These are phyloP conservation scores for Hondaea fermentalgiana DNA, from an alignment of 108 stramenopile genomes.

Conservation along the genomic window DNA sequence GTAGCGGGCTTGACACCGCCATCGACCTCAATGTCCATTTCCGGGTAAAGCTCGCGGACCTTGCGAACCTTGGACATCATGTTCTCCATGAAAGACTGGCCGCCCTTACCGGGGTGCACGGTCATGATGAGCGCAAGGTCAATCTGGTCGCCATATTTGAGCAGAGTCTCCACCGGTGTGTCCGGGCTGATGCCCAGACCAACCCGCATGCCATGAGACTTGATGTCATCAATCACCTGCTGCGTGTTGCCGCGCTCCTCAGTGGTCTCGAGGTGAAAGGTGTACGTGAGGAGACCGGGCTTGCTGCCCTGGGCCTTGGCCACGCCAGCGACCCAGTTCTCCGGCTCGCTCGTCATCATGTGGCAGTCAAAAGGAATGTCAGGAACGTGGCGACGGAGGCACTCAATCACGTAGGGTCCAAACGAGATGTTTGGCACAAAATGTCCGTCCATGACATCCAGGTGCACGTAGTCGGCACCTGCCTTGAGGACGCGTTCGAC, in stretches of 20 bases:
- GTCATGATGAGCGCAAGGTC: constrained; percentile 81
- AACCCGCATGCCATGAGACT: constrained; percentile 63
- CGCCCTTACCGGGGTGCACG: constrained; percentile 79
- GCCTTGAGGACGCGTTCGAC: constrained; percentile 54
- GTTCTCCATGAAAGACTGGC: constrained; percentile 71
- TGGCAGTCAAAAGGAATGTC: constrained; percentile 69
- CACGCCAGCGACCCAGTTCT: constrained; percentile 71
- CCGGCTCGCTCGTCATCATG: constrained; percentile 77
- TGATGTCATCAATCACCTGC: constrained; percentile 58
- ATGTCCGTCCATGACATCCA: constrained; percentile 73
- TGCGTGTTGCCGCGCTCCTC: constrained; percentile 47
- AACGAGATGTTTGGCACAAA: constrained; percentile 69
- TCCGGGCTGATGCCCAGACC: constrained; percentile 71
- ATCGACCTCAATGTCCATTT: constrained; percentile 75
- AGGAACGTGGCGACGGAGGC: constrained; percentile 51
- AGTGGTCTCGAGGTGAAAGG: constrained; percentile 71
- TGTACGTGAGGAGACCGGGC: constrained; percentile 53
- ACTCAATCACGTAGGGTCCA: constrained; percentile 61
- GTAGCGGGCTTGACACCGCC: constrained; percentile 73
- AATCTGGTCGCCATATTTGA: constrained; percentile 53
- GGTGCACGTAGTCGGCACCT: constrained; percentile 62
- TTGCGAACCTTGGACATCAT: constrained; percentile 74
- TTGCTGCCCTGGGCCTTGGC: constrained; percentile 50
- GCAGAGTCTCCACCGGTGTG: constrained; percentile 63
- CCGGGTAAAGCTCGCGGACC: constrained; percentile 56